Conservation (phyloP, 225 moss, liverwort and hornwort species). For the Ulota crispa region DNA sequence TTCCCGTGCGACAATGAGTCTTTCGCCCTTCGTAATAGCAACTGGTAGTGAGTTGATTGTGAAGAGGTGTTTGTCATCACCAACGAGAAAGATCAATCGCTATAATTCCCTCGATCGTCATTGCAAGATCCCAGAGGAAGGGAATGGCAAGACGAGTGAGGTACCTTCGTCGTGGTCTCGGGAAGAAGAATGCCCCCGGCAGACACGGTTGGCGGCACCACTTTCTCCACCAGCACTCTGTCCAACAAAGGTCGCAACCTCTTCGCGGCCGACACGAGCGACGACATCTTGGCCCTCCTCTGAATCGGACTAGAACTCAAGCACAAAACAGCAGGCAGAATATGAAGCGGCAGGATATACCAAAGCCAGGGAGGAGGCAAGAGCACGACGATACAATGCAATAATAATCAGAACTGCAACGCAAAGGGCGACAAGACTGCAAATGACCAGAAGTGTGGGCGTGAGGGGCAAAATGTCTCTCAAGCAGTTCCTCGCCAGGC, state of each 20-base stretch:
- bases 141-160: background rate
- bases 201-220: slow-evolving; percentile 83
- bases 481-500: background rate
- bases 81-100: background rate
- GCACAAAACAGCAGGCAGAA: background rate
- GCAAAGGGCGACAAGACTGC: background rate
- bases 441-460: background rate
- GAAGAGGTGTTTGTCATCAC: background rate
- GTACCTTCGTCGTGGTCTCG: slow-evolving; percentile 48
- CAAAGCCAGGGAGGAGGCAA: background rate
- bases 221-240: slow-evolving; percentile 89
- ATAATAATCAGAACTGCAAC: background rate
- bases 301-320: background rate
- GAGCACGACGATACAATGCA: background rate
- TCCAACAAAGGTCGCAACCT: slow-evolving; percentile 87
- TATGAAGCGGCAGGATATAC: background rate
- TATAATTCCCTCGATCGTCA: background rate
- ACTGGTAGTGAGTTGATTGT: background rate
- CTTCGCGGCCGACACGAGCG: slow-evolving; percentile 57
- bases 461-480: background rate
- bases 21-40: background rate
- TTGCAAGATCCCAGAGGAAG: background rate
- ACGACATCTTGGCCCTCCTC: slow-evolving; percentile 59
- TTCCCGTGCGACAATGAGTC: background rate
- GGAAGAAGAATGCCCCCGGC: slow-evolving; percentile 83